Conservation (phyloP, 805 yeast genomes). For the Groenewaldozyma salmanticensis region DNA sequence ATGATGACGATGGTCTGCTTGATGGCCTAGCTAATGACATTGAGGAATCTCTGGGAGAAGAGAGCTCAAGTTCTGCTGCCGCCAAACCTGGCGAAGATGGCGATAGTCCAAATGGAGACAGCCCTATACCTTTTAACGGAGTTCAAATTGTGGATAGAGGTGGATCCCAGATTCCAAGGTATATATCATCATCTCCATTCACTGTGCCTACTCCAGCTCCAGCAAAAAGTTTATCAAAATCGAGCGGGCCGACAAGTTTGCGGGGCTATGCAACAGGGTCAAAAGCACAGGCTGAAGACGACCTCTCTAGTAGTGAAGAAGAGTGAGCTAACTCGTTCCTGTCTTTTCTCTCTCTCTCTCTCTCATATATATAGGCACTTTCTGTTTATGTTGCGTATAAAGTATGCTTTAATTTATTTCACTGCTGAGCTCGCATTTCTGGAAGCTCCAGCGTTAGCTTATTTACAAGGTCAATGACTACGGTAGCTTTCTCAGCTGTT, state of each 20-base stretch:
- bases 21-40: conserved; percentile 25
- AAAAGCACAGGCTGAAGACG: conserved; percentile 14
- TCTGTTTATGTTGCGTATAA: too few species aligned
- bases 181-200: conserved; percentile 1
- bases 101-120: background rate
- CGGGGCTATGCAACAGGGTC: conserved; percentile 13
- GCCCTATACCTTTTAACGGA: conserved; percentile 1
- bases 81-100: conserved; percentile 3
- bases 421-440: too few species aligned
- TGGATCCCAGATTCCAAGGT: conserved; percentile 6
- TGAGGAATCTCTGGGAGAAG: conserved; percentile 19
- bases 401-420: too few species aligned
- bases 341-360: too few species aligned
- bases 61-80: background rate
- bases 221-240: background rate
- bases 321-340: conserved; percentile 18
- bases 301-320: conserved; percentile 16
- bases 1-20: conserved; percentile 23
- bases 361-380: too few species aligned
- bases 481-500: too few species aligned
- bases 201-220: conserved; percentile 7
- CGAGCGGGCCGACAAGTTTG: conserved; percentile 13
- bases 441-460: too few species aligned
- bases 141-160: conserved; percentile 11
- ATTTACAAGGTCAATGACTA: too few species aligned